Conservation (phyloP, 768 basidiomycete species). For the Hypsizygus marmoreus region DNA sequence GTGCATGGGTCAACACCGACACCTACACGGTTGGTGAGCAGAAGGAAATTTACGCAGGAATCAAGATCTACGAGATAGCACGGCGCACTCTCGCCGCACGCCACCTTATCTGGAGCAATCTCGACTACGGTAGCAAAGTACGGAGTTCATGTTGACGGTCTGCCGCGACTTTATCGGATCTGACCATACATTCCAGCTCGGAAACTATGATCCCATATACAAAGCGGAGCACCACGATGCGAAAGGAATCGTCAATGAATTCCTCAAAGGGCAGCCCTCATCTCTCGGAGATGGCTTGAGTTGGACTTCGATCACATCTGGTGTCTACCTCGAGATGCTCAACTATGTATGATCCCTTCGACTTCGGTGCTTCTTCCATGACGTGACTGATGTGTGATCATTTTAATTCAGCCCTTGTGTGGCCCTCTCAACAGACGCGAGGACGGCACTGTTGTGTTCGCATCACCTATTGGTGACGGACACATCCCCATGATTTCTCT, state of each 20-base stretch:
- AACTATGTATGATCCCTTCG: conserved; percentile 27
- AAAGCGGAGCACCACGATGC: conserved; percentile 40
- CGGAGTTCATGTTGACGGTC: neutral
- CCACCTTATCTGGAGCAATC: conserved; percentile 44
- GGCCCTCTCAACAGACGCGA: conserved; percentile 35
- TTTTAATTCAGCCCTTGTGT: conserved; percentile 25
- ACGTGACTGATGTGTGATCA: conserved; percentile 32
- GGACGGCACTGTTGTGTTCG: conserved; percentile 43
- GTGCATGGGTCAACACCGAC: conserved; percentile 43
- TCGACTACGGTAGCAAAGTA: conserved; percentile 45
- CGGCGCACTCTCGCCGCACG: conserved; percentile 31
- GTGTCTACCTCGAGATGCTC: conserved; percentile 46
- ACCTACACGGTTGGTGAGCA: conserved; percentile 43
- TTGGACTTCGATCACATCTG: conserved; percentile 40
- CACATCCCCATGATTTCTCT: conserved; percentile 41
- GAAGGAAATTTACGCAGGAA: conserved; percentile 39
- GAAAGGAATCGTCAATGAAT: conserved; percentile 43
- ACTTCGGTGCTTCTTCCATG: too few species aligned
- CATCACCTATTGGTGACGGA: conserved; percentile 34
- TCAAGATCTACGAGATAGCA: conserved; percentile 43
- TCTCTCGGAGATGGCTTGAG: conserved; percentile 30
- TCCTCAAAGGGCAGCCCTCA: conserved; percentile 36
- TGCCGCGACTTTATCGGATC: neutral
- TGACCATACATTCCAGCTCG: conserved; percentile 13
- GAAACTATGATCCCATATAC: conserved; percentile 31